A percentile compares a stretch with the other conserved stretches of the same genome.
Conservation (phyloP, 1,139 yeast genomes). For the Pneumocystis murina region DNA sequence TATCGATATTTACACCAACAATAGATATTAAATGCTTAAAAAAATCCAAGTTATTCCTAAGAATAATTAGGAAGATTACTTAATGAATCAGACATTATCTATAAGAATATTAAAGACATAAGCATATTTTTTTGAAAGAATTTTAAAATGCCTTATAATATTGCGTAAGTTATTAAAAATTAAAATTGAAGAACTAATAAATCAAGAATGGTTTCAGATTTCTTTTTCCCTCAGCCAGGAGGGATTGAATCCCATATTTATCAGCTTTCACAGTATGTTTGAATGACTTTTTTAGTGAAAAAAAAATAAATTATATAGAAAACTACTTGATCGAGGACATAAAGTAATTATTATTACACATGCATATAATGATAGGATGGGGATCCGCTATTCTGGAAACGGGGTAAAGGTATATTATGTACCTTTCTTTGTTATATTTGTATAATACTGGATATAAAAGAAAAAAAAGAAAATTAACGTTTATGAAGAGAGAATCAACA, state of each 20-base stretch:
- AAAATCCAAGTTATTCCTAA: too few species aligned
- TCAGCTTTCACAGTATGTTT: slow-evolving; percentile 37
- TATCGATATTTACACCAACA: too few species aligned
- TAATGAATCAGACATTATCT: too few species aligned
- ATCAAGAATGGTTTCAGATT: slow-evolving; percentile 78
- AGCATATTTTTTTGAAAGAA: not conserved
- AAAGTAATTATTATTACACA: slow-evolving; percentile 68
- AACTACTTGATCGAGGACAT: slow-evolving; percentile 72
- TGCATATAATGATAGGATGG: slow-evolving; percentile 67
- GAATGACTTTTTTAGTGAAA: not conserved
- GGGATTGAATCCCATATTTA: slow-evolving; percentile 94
- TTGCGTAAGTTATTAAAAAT: slow-evolving; percentile 27
- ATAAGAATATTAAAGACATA: too few species aligned
- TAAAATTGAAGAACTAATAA: not conserved
- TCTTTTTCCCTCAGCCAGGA: slow-evolving; percentile 96
- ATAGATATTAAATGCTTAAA: too few species aligned
- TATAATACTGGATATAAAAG: not conserved
- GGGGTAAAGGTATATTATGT: slow-evolving; percentile 88
- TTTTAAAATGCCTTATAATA: slow-evolving; percentile 26
- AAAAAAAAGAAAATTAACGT: not conserved
- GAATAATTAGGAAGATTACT: too few species aligned
- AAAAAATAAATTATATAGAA: slow-evolving; percentile 32
- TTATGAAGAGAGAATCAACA: slow-evolving; percentile 48
- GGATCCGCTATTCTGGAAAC: slow-evolving; percentile 67
- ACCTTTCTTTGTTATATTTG: slow-evolving; percentile 60